Evolutionary conservation across 2,329 filamentous ascomycete genomes (phyloP).

Genomic region (Colletotrichum agaves): DNA sequence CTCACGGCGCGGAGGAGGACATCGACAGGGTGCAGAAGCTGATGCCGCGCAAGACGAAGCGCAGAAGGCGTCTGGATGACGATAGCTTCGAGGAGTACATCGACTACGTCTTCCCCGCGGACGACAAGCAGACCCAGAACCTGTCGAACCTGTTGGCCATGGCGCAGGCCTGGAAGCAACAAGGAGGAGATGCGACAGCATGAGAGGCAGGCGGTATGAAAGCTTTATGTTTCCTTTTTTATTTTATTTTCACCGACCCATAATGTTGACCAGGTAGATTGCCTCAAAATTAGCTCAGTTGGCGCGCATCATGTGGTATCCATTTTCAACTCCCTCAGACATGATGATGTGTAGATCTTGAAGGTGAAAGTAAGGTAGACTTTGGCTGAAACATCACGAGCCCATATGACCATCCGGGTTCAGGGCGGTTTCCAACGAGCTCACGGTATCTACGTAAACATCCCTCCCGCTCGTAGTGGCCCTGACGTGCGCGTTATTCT

Average conservation of each 20-base stretch:
- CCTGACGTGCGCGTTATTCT: slow-evolving; percentile 69
- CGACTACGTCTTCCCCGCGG: slow-evolving; percentile 96
- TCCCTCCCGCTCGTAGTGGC: slow-evolving; percentile 73
- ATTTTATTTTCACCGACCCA: too few relatives aligned
- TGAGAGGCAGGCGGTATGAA: background rate
- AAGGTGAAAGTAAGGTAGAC: too few relatives aligned
- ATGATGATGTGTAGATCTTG: too few relatives aligned
- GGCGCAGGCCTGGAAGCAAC: slow-evolving; percentile 89
- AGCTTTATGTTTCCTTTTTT: too few relatives aligned
- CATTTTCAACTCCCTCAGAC: too few relatives aligned
- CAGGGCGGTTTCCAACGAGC: slow-evolving; percentile 53
- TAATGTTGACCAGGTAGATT: too few relatives aligned
- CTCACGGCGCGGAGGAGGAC: slow-evolving; percentile 80
- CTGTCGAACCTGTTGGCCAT: slow-evolving; percentile 85
- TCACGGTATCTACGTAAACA: slow-evolving; percentile 66
- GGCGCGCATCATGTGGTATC: too few relatives aligned
- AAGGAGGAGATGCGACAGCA: slow-evolving; percentile 49
- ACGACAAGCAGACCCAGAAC: slow-evolving; percentile 87
- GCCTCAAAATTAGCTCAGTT: too few relatives aligned
- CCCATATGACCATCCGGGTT: slow-evolving; percentile 16
- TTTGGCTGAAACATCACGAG: background rate
- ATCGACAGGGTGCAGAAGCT: slow-evolving; percentile 87
- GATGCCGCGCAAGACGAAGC: slow-evolving; percentile 95
- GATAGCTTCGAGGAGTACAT: slow-evolving; percentile 96
- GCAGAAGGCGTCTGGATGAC: slow-evolving; percentile 89